Base-by-base conservation (phyloP, 2,329 filamentous ascomycete species). In the Xylaria sp. region DNA sequence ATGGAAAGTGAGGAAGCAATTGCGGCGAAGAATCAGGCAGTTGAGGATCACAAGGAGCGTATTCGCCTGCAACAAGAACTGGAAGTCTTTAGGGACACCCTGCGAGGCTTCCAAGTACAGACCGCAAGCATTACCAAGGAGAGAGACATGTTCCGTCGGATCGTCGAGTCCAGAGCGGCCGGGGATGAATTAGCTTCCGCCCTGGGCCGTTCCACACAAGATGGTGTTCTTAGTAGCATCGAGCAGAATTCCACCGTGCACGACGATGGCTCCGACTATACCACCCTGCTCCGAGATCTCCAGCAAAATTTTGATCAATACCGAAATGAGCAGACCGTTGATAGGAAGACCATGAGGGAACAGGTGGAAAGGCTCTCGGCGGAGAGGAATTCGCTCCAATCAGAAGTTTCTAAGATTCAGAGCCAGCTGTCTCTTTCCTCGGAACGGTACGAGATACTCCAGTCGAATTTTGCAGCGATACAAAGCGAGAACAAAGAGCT, bases 71-170 rank as follows among this genome's bases (percentile, higher is more conserved):
- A 90, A 58, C 83, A 87, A 48, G 86, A 91, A 61, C 81, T 95
- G 20, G 82, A 88, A 61, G 86, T 89, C 45, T 71, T 93, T 71
- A 86, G 91, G 54, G 93, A 97, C 60, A 92, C 97, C 69, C 85
- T 96, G 48, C 85, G 88, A 62, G 89, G 89, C 11, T 87, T 96
- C 61, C 85, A 89, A 40, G 86, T 89, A 24, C 90, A 92, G 52
- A 90, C 92, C 60, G 91, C 96, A 76, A 96, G 91, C 71, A 96
- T 96, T 71, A 91, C 94, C 69, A 91, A 92, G 65, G 94, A 99
- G 75, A 88, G 94, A 58, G 93, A 99, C 69, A 97, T 97, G 85
- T 97, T 97, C 86, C 87, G 93, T 19, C 91, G 92, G 48, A 92
- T 97, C 78, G 83, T 97, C 24, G 90, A 93, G 62, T 90, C 94